Evolutionary conservation across 768 basidiomycete species (phyloP), one percentile per base, ranked within the genome.

Genomic region (Trametes cinnabarina): DNA sequence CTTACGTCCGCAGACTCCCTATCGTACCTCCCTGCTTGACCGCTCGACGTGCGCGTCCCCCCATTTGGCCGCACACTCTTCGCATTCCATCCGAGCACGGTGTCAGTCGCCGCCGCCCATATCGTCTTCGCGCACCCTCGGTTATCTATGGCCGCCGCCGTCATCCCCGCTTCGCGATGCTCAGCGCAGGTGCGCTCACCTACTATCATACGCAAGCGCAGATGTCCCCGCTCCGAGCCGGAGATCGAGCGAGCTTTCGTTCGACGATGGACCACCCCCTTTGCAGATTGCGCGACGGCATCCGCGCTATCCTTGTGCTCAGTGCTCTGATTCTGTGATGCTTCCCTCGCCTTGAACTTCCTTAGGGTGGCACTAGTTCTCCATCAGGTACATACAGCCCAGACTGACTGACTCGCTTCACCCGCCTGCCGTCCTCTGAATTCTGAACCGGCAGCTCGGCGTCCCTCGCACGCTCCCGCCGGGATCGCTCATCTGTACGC

Each of bases 21-120:
- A 17, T 41, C 52, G 47, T 32, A 41, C 66, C 57, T 69, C 72
- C 25, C 75, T 76, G 44, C 61, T 60, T 42, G 53, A 60, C 43
- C 57, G 62, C 55, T 57, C 65, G 26, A 30, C 48, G 23, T 62
- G 17, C 56, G 62, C 57, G 53, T 28, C 62, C 48, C 14, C 58
- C 41, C 40, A 34, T 52, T 52, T 41, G 28, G 41, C 17, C 41
- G 51, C 48, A 32, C 30, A 7, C 20, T n/a, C 34, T 23, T 37
- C 35, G 48, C 40, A 20, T 52, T 52, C 51, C 51, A 42, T 43
- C 51, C 51, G 51, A 52, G 51, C 51, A 35, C n/a, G 32, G 15
- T 32, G 51, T 22, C 51, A 43, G 14, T 10, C 41, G 23, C 19
- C n/a, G 37, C 26, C 51, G 41, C 51, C 41, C 9, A 20, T 32